Percentiles rank a stretch among this genome's conserved stretches.
Conservation (phyloP, 2,329 filamentous ascomycete species). For the Ascochyta clinopodiicola region DNA sequence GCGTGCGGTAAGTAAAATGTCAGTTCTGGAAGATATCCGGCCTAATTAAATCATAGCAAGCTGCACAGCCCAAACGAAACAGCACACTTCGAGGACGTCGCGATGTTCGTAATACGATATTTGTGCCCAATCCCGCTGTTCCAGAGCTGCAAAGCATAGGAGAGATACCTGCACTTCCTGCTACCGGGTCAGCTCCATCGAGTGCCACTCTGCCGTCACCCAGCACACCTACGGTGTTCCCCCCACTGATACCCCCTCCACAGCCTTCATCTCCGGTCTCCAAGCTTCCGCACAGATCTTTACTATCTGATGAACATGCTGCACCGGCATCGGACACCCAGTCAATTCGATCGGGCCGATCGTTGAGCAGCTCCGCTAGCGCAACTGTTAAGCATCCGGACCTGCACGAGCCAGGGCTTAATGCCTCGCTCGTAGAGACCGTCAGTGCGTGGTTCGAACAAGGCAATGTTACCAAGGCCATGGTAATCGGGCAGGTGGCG, state of each 20-base stretch:
- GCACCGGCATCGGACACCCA: constrained; percentile 76
- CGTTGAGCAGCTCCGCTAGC: constrained; percentile 71
- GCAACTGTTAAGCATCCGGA: constrained; percentile 76
- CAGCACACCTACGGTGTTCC: constrained; percentile 15
- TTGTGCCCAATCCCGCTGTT: constrained; percentile 63
- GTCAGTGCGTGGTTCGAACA: constrained; percentile 85
- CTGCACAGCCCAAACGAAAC: constrained; percentile 61
- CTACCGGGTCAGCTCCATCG: constrained; percentile 19
- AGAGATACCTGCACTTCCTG: constrained; percentile 36
- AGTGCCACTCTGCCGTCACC: constrained; percentile 22
- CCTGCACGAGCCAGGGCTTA: constrained; percentile 78
- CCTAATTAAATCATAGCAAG: constrained; percentile 53
- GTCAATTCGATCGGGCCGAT: constrained; percentile 88
- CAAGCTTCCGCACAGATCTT: constrained; percentile 41
- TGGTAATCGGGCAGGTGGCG: constrained; percentile 86
- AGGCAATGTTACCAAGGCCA: constrained; percentile 72
- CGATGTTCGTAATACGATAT: constrained; percentile 91
- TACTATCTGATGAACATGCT: constrained; percentile 62
- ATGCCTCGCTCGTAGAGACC: constrained; percentile 88
- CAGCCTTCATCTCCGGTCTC: constrained; percentile 46
- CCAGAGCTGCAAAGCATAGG: constrained; percentile 49
- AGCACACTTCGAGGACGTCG: constrained; percentile 86
- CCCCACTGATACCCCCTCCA: constrained; percentile 34
- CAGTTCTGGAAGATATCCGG: not conserved
- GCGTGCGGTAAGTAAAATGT: constrained; percentile 55